phyloP scores from a whole-genome alignment of 2,329 filamentous ascomycete genomes.

The Celoporthe dispersa region DNA sequence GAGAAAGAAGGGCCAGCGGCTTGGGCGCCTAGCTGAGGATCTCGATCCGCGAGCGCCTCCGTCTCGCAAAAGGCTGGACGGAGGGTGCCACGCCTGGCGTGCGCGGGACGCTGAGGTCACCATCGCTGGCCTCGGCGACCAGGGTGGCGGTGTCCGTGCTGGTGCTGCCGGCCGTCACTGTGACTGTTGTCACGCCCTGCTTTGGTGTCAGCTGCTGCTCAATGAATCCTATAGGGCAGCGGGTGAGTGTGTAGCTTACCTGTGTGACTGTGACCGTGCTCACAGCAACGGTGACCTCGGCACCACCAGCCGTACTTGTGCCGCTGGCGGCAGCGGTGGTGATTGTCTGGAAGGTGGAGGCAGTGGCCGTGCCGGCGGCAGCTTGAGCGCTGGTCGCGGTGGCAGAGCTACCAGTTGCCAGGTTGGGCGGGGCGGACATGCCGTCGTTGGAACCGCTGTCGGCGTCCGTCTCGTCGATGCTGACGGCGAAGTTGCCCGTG shows the following conservation, averaged over 20 bases:
- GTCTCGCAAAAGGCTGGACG: conserved; percentile 23
- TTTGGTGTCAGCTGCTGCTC: conserved; percentile 1
- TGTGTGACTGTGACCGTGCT: conserved; percentile 28
- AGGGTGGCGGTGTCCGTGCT: neutral
- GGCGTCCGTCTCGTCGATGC: conserved; percentile 34
- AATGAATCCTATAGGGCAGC: neutral
- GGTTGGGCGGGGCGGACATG: conserved; percentile 27
- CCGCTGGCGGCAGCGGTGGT: conserved; percentile 19
- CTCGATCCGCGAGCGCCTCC: conserved; percentile 27
- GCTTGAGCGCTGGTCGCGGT: neutral
- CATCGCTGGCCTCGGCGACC: conserved; percentile 17
- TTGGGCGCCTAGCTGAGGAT: conserved; percentile 4
- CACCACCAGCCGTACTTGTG: conserved; percentile 1
- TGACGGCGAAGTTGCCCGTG: conserved; percentile 49
- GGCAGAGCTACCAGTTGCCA: conserved; percentile 17
- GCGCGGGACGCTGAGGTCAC: conserved; percentile 12
- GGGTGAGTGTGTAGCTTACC: conserved; percentile 12
- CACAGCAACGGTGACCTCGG: conserved; percentile 14
- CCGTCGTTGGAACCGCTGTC: conserved; percentile 28
- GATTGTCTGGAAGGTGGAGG: conserved; percentile 28
- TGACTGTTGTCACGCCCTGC: conserved; percentile 21
- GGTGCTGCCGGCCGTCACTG: conserved; percentile 10
- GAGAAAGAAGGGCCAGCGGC: neutral
- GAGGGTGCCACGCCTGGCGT: conserved; percentile 25
- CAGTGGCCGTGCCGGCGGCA: conserved; percentile 2